Percentiles rank a stretch among this genome's conserved stretches.
These are phyloP conservation scores for Hyphopichia fennica DNA, from an alignment of 1,139 yeast genomes.

Conservation along the genomic window DNA sequence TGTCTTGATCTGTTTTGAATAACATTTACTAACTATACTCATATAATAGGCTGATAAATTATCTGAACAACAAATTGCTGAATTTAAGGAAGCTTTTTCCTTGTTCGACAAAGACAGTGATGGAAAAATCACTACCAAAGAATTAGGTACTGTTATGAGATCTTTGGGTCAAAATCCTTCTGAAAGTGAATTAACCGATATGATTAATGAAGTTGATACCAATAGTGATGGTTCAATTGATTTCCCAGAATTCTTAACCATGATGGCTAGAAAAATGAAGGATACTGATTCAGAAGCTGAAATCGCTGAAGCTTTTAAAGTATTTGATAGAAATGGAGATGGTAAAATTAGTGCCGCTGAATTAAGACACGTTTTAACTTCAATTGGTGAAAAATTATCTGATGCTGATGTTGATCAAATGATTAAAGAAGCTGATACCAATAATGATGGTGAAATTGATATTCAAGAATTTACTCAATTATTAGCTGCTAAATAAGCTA, in stretches of 20 bases:
- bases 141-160: conserved; percentile 97
- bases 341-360: conserved; percentile 97
- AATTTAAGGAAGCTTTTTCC: conserved; percentile 96
- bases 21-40: not conserved
- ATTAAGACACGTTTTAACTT: conserved; percentile 91
- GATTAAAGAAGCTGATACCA: conserved; percentile 94
- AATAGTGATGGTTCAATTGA: conserved; percentile 95
- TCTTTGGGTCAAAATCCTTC: conserved; percentile 96
- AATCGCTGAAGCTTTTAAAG: conserved; percentile 95
- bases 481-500: conserved; percentile 49
- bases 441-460: conserved; percentile 94
- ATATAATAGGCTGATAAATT: conserved; percentile 70
- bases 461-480: conserved; percentile 91
- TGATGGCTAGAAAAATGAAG: conserved; percentile 95
- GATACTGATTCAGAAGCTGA: conserved; percentile 97
- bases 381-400: conserved; percentile 93
- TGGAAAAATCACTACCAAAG: conserved; percentile 93
- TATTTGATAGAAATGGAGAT: conserved; percentile 90
- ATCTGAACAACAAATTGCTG: conserved; percentile 94
- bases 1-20: not conserved
- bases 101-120: conserved; percentile 95
- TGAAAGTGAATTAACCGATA: conserved; percentile 91
- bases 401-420: conserved; percentile 97
- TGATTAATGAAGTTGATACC: conserved; percentile 95
- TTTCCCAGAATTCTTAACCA: conserved; percentile 79